Base-by-base conservation (phyloP, 495 filamentous ascomycete species). In the Lepraria neglecta region DNA sequence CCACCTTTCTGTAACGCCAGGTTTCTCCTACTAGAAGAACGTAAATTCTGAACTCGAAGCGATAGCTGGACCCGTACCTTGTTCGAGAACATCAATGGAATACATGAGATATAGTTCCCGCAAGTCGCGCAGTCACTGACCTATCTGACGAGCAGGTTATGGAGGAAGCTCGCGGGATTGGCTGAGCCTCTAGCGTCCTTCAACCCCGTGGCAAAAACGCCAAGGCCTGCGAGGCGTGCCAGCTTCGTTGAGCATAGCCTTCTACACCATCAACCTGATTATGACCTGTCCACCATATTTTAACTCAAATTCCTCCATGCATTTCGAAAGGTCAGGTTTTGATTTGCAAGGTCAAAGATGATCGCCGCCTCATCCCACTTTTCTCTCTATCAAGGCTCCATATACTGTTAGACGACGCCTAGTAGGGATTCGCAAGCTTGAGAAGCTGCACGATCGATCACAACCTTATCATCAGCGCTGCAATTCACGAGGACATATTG, bases 71-170 rank as follows among this genome's bases (percentile, higher is more conserved):
- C 30, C 53, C 58, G 50, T n/a, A 60, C 58, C 58, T 60, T 60
- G 58, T 45, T 60, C 58, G 17, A 60, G 50, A 44, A 60, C 15
- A 24, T 52, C 24, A 33, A 60, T 14, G 48, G 7, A 54, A 60
- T 60, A 52, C 48, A 60, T 60, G 6, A 40, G 24, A 59, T 59
- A 19, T 6, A 5, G 27, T 15, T 40, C 4, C 10, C 11, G 6
- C 6, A 51, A 42, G 14, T 17, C 24, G 14, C 45, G 57, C 31
- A 59, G 45, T 38, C 35, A 59, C 19, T 58, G 19, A 40, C 4
- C 21, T 1, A 15, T 48, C 40, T 44, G 55, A 19, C 43, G 5
- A 46, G 11, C 15, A 46, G 55, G 3, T 6, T 57, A 57, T 12
- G 3, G 9, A n/a, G 10, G 17, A 45, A 57, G 55, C 55, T 19